Percentiles rank a stretch among this genome's conserved stretches.
phyloP scores from a whole-genome alignment of 2,329 filamentous ascomycete genomes.

The Exophiala sp. region DNA sequence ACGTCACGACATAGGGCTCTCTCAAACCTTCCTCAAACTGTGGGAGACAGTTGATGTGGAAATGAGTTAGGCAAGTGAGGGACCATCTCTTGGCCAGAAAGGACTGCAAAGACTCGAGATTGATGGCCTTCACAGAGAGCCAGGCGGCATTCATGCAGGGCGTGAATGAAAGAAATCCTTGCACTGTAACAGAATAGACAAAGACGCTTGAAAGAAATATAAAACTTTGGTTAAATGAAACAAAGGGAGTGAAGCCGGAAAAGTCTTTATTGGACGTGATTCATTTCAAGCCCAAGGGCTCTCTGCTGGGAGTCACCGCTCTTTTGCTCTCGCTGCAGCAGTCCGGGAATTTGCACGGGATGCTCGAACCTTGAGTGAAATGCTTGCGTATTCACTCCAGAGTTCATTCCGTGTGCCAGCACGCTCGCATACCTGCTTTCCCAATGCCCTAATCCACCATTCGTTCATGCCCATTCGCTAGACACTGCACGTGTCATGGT shows the following conservation, averaged over 20 bases:
- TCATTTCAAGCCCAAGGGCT: neutral
- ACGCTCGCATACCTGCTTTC: neutral
- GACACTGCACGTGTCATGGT: neutral
- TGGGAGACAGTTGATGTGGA: too few species aligned
- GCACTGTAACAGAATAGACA: too few species aligned
- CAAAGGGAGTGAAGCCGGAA: neutral
- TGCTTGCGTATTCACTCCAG: neutral
- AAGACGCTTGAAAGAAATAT: too few species aligned
- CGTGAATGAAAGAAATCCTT: too few species aligned
- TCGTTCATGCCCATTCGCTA: neutral
- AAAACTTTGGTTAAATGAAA: neutral
- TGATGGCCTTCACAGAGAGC: too few species aligned
- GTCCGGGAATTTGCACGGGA: neutral
- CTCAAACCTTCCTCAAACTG: too few species aligned
- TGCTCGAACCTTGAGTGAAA: neutral
- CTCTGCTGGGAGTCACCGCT: neutral
- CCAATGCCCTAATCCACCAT: neutral
- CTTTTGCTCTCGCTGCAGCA: neutral
- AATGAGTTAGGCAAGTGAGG: too few species aligned
- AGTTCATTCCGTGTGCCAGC: neutral
- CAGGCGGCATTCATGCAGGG: too few species aligned
- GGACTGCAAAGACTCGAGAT: too few species aligned
- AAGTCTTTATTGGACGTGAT: neutral
- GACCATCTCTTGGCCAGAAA: too few species aligned
- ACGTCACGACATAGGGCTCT: too few species aligned